Conservation (phyloP, 2,329 filamentous ascomycete genomes). For the Phialemoniopsis sp. region DNA sequence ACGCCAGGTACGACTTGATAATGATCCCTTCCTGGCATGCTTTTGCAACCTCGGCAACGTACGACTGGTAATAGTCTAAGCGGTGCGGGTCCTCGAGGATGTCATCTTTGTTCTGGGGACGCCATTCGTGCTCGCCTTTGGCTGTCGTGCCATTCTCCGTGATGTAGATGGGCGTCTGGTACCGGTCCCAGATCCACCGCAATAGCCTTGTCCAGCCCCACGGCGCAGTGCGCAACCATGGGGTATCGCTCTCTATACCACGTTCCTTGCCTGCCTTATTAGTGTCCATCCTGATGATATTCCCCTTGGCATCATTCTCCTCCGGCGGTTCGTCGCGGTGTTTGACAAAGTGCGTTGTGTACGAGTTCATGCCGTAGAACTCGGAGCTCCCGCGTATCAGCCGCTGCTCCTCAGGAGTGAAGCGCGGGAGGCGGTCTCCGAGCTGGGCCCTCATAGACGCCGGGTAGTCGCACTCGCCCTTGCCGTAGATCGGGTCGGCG, state of each 20-base stretch:
- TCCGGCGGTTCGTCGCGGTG: slow-evolving; percentile 28
- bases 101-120: slow-evolving; percentile 20
- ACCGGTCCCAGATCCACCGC: slow-evolving; percentile 34
- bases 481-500: slow-evolving; percentile 29
- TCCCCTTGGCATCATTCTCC: slow-evolving; percentile 32
- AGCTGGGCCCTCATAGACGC: slow-evolving; percentile 32
- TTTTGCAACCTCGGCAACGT: slow-evolving; percentile 29
- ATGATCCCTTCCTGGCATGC: slow-evolving; percentile 30
- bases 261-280: slow-evolving; percentile 26
- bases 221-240: slow-evolving; percentile 31
- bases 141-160: slow-evolving; percentile 37
- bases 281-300: slow-evolving; percentile 26
- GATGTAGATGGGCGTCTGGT: slow-evolving; percentile 34
- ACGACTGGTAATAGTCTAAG: slow-evolving; percentile 30
- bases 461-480: slow-evolving; percentile 27
- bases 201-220: slow-evolving; percentile 31
- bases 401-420: slow-evolving; percentile 31
- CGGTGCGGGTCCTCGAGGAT: slow-evolving; percentile 31
- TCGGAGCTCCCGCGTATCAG: slow-evolving; percentile 30
- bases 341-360: slow-evolving; percentile 31
- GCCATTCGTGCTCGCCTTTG: slow-evolving; percentile 28
- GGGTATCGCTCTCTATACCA: slow-evolving; percentile 29
- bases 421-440: slow-evolving; percentile 27
- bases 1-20: slow-evolving; percentile 33
- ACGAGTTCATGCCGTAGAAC: slow-evolving; percentile 38